phyloP scores from a whole-genome alignment of 2,329 filamentous ascomycete genomes.

The Teratosphaeria nubilosa region DNA sequence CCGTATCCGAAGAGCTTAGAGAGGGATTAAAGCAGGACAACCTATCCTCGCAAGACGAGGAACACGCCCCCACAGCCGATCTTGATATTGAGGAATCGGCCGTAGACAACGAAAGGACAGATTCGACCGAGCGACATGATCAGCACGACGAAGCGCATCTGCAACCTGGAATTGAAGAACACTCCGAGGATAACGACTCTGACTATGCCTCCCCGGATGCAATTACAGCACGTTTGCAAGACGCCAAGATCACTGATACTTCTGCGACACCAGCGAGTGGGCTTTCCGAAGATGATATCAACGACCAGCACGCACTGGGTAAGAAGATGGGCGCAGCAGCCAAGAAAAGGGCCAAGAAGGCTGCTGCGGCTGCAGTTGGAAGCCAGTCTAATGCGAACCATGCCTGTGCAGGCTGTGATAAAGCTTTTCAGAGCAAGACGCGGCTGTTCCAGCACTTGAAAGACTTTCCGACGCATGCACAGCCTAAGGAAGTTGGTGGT shows the following conservation, averaged over 20 bases:
- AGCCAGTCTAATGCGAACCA: conserved; percentile 35
- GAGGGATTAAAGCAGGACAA: not conserved
- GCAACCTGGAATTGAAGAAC: not conserved
- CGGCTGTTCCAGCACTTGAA: conserved; percentile 66
- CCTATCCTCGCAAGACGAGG: not conserved
- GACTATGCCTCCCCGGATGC: conserved; percentile 35
- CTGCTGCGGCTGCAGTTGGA: conserved; percentile 29
- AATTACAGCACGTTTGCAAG: conserved; percentile 31
- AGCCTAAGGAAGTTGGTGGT: conserved; percentile 25
- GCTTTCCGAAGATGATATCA: conserved; percentile 6
- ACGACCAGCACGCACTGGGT: conserved; percentile 30
- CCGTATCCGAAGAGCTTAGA: not conserved
- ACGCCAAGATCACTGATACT: conserved; percentile 6
- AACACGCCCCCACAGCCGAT: not conserved
- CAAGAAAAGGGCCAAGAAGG: conserved; percentile 39
- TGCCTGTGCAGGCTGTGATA: conserved; percentile 69
- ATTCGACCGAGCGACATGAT: not conserved
- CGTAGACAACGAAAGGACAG: not conserved
- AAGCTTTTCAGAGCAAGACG: conserved; percentile 63
- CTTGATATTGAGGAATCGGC: not conserved
- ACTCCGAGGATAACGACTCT: conserved; percentile 30
- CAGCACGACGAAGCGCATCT: not conserved
- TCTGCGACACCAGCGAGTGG: conserved; percentile 2
- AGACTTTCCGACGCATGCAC: conserved; percentile 41
- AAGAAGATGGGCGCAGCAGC: conserved; percentile 29